Evolutionary conservation across 1,284 basidiomycete species (phyloP).

Genomic region (Xerocomus nothofagi): DNA sequence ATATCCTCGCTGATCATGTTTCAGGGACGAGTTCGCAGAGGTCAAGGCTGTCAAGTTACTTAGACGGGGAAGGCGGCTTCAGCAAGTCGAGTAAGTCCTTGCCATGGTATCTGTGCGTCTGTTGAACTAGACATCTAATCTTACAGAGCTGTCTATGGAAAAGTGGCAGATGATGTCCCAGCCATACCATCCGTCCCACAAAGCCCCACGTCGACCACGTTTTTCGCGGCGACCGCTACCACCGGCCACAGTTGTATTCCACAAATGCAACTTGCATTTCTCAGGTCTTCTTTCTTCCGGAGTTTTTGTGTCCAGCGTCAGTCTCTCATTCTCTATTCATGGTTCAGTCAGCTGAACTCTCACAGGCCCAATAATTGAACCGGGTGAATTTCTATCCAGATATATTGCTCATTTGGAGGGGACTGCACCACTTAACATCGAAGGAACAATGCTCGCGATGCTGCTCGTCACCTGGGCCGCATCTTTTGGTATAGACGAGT

Average conservation of each 20-base stretch:
- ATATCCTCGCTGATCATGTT: constrained; percentile 9
- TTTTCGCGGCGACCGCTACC: constrained; percentile 22
- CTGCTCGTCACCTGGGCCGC: constrained; percentile 81
- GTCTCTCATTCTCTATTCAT: constrained; percentile 27
- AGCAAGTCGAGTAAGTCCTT: constrained; percentile 70
- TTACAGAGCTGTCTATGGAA: constrained; percentile 61
- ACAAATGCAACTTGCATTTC: constrained; percentile 73
- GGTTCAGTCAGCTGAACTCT: background rate
- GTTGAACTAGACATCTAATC: constrained; percentile 1
- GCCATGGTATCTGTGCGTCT: constrained; percentile 5
- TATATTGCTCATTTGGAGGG: constrained; percentile 65
- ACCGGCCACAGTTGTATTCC: constrained; percentile 54
- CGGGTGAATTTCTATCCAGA: constrained; percentile 70
- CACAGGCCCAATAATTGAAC: constrained; percentile 70
- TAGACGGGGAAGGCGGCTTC: constrained; percentile 77
- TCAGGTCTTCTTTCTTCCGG: constrained; percentile 78
- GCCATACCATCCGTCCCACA: constrained; percentile 34
- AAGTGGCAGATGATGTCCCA: constrained; percentile 45
- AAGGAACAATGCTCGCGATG: constrained; percentile 67
- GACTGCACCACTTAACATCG: constrained; percentile 50
- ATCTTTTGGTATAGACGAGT: constrained; percentile 82
- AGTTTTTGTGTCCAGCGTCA: constrained; percentile 81
- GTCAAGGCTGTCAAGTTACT: constrained; percentile 85
- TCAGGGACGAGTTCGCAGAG: constrained; percentile 84
- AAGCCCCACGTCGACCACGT: constrained; percentile 32